These are phyloP conservation scores for Sporothrix euskadiensis DNA, from an alignment of 2,329 filamentous ascomycete genomes.

Conservation along the genomic window DNA sequence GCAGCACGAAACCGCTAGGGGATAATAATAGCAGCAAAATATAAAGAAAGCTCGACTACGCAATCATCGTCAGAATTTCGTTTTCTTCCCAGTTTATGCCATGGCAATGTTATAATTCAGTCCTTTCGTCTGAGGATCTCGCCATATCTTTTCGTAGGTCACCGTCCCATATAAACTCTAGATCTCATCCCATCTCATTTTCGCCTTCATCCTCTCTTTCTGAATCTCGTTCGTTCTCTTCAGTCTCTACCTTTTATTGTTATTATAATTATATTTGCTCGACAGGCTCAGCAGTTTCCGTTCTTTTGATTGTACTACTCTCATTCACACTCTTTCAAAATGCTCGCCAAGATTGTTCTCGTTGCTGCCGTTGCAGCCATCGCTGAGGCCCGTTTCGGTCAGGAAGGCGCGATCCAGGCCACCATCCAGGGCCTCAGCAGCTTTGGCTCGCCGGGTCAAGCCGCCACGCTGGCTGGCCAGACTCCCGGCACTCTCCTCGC, in stretches of 20 bases:
- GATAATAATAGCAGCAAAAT: background rate
- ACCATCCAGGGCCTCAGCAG: slow-evolving; percentile 53
- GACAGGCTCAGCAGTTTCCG: slow-evolving; percentile 23
- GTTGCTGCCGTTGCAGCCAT: slow-evolving; percentile 35
- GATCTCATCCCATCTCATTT: background rate
- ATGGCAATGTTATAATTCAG: background rate
- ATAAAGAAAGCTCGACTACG: background rate
- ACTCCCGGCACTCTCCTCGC: slow-evolving; percentile 62
- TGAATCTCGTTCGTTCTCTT: background rate
- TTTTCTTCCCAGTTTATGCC: background rate
- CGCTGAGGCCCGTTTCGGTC: slow-evolving; percentile 58
- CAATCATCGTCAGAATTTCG: background rate
- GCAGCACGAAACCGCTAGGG: slow-evolving; percentile 7
- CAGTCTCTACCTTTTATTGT: slow-evolving; percentile 6
- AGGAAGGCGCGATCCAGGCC: slow-evolving; percentile 58
- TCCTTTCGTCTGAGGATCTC: background rate
- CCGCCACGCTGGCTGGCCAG: slow-evolving; percentile 60
- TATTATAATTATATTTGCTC: background rate
- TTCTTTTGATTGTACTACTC: background rate
- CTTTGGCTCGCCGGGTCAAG: slow-evolving; percentile 58
- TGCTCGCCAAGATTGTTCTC: slow-evolving; percentile 42
- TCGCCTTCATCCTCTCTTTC: background rate
- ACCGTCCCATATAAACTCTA: background rate
- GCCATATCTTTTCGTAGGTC: too few relatives aligned
- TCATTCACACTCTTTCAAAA: background rate